Evolutionary conservation across 345 rosid genomes (phyloP).

Genomic region (Melaleuca quinquenervia): DNA sequence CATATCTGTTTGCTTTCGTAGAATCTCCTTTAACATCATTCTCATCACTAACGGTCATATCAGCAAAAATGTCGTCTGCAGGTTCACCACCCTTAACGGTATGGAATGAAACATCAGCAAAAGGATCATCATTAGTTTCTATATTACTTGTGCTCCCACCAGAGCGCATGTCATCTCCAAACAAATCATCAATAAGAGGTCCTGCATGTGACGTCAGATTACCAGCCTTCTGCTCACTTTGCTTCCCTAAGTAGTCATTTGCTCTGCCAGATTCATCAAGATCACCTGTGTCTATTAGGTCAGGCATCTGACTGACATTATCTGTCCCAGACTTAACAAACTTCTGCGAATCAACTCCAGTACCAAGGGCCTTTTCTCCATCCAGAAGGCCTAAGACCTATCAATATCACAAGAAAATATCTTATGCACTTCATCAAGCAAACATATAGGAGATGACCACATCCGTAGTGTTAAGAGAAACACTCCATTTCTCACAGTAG

Average conservation of each 20-base stretch:
- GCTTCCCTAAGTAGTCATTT: slow-evolving; percentile 25
- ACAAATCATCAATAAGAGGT: slow-evolving; percentile 60
- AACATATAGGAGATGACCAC: not conserved
- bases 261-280: slow-evolving; percentile 30
- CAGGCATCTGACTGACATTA: slow-evolving; percentile 42
- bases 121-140: slow-evolving; percentile 62
- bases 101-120: slow-evolving; percentile 84
- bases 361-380: slow-evolving; percentile 33
- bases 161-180: slow-evolving; percentile 47
- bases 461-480: not conserved
- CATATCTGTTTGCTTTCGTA: slow-evolving; percentile 8
- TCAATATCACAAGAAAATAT: not conserved
- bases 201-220: slow-evolving; percentile 19
- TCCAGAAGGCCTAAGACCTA: slow-evolving; percentile 78
- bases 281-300: slow-evolving; percentile 76
- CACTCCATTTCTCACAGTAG: not conserved
- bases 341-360: slow-evolving; percentile 28
- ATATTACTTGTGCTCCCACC: slow-evolving; percentile 20
- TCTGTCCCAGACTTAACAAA: slow-evolving; percentile 29
- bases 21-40: slow-evolving; percentile 25
- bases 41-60: slow-evolving; percentile 58
- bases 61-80: slow-evolving; percentile 65
- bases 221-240: slow-evolving; percentile 23
- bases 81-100: slow-evolving; percentile 26
- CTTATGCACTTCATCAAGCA: not conserved